phyloP scores from a whole-genome alignment of 2,329 filamentous ascomycete species.

The Ascochyta lentis region DNA sequence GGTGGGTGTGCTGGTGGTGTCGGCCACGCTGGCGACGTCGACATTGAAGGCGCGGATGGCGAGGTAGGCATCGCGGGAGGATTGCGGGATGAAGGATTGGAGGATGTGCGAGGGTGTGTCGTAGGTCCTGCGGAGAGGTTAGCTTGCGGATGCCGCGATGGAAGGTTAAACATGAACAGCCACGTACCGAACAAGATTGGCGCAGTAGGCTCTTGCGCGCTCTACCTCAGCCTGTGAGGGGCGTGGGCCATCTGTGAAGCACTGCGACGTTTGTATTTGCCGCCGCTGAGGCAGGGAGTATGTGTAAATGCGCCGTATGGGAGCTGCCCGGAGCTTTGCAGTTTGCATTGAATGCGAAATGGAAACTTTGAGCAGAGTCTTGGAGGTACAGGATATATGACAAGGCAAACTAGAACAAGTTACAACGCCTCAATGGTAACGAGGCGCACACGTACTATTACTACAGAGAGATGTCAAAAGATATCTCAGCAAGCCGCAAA shows the following conservation, averaged over 20 bases:
- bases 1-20: slow-evolving; percentile 85
- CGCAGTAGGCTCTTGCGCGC: slow-evolving; percentile 64
- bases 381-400: not conserved
- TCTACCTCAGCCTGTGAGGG: slow-evolving; percentile 57
- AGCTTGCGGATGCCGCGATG: slow-evolving; percentile 1
- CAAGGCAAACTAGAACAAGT: no score
- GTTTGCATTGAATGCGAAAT: slow-evolving; percentile 27
- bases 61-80: slow-evolving; percentile 81
- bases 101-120: slow-evolving; percentile 89
- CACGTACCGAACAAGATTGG: slow-evolving; percentile 62
- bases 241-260: slow-evolving; percentile 26
- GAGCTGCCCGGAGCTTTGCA: slow-evolving; percentile 28
- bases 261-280: slow-evolving; percentile 32
- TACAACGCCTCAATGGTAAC: no score
- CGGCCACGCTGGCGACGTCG: slow-evolving; percentile 87
- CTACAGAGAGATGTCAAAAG: not conserved
- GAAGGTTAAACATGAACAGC: slow-evolving; percentile 28
- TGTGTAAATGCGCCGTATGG: slow-evolving; percentile 23
- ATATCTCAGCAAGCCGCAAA: slow-evolving; percentile 17
- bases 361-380: slow-evolving; percentile 15
- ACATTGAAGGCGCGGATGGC: slow-evolving; percentile 92
- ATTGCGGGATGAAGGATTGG: slow-evolving; percentile 79
- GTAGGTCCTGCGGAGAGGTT: slow-evolving; percentile 67
- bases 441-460: not conserved
- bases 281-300: slow-evolving; percentile 17